A percentile compares a stretch with the other conserved stretches of the same genome.
These are phyloP conservation scores for Fusarium nematophilum DNA, from an alignment of 2,329 filamentous ascomycete species.

Conservation along the genomic window DNA sequence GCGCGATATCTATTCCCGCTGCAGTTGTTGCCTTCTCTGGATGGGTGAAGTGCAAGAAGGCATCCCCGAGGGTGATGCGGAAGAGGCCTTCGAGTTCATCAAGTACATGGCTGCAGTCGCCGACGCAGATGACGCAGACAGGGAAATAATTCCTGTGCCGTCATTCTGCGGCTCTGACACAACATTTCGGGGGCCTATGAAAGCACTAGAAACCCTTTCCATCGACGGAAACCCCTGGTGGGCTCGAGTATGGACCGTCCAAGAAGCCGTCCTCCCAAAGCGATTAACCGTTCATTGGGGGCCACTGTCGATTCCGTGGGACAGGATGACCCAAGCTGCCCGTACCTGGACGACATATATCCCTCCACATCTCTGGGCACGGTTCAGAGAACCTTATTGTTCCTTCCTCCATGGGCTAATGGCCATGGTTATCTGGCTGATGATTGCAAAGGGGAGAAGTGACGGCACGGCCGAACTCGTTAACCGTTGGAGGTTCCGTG, in stretches of 20 bases:
- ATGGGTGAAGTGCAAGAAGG: conserved; percentile 16
- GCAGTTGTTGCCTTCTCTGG: conserved; percentile 10
- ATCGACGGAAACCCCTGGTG: conserved; percentile 15
- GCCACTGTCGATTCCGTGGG: conserved; percentile 8
- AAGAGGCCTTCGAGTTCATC: conserved; percentile 12
- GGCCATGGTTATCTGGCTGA: conserved; percentile 15
- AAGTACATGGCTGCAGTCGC: conserved; percentile 16
- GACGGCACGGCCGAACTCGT: conserved; percentile 1
- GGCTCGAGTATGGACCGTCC: conserved; percentile 18
- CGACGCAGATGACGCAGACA: neutral
- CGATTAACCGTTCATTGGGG: conserved; percentile 13
- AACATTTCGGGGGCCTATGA: conserved; percentile 6
- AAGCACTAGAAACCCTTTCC: conserved; percentile 10
- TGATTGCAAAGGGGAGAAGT: neutral
- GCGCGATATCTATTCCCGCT: conserved; percentile 20
- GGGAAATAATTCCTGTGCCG: neutral
- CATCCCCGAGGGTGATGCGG: conserved; percentile 1
- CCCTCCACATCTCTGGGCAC: neutral
- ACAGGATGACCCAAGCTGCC: conserved; percentile 9
- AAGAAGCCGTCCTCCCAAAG: conserved; percentile 22
- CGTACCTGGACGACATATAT: conserved; percentile 5
- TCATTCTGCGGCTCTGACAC: neutral
- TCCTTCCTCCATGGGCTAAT: neutral
- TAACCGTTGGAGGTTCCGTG: conserved; percentile 11
- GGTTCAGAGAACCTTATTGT: neutral